A percentile compares a stretch with the other conserved stretches of the same genome.
These are phyloP conservation scores for Microbotryomycetes sp. DNA, from an alignment of 1,284 basidiomycete genomes.

Conservation along the genomic window DNA sequence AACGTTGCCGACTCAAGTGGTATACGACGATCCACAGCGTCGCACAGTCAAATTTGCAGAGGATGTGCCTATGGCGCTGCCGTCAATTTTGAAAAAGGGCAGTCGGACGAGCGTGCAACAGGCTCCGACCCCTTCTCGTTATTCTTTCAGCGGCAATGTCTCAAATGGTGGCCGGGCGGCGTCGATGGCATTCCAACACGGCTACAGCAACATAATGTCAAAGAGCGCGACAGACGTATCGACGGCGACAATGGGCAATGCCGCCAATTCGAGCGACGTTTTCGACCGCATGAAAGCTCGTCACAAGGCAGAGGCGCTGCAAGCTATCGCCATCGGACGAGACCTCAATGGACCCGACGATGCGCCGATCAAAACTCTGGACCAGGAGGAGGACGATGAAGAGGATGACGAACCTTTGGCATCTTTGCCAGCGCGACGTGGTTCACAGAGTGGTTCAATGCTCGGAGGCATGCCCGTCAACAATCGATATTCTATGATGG, in stretches of 20 bases:
- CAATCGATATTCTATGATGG: not conserved
- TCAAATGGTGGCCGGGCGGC: not conserved
- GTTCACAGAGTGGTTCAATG: constrained; percentile 8
- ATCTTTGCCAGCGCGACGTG: constrained; percentile 10
- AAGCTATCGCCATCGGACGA: constrained; percentile 18
- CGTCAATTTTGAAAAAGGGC: not conserved
- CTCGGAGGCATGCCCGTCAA: constrained; percentile 4
- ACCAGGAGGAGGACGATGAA: constrained; percentile 10
- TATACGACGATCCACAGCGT: not conserved
- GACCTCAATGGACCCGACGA: constrained; percentile 23
- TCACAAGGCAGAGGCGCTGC: constrained; percentile 20
- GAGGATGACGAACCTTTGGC: constrained; percentile 27
- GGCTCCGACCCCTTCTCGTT: not conserved
- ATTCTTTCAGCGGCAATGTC: not conserved
- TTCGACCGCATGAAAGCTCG: constrained; percentile 27
- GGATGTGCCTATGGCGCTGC: not conserved
- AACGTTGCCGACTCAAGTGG: not conserved
- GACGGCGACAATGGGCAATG: not conserved
- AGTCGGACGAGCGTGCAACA: not conserved
- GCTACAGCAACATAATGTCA: not conserved
- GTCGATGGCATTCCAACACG: not conserved
- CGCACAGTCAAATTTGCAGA: not conserved
- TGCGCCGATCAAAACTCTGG: not conserved
- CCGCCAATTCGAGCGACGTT: not conserved
- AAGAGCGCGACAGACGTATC: not conserved